Evolutionary conservation across 768 basidiomycete species (phyloP), one percentile per base, ranked within the genome.

Genomic region (Rhizopogon salebrosus): DNA sequence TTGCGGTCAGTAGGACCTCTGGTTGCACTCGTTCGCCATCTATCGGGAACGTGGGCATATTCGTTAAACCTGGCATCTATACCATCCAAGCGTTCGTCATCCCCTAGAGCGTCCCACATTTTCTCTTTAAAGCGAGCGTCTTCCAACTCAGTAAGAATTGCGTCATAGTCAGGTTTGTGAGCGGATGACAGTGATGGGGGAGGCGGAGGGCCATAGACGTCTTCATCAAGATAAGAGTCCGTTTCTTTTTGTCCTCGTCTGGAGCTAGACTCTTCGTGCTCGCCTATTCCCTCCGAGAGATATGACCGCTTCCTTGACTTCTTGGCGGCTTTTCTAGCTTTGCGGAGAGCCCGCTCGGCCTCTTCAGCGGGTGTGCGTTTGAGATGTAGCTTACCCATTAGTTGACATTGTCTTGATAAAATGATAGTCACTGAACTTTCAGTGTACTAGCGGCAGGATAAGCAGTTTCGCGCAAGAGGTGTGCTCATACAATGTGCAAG

Each of bases 61-160:
- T 80, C 77, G 57, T 86, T 89, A 58, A 91, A 71, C 35, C 71
- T 75, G 4, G 84, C 74, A 64, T 87, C 79, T 37, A 90, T 61
- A 3, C 73, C 73, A 54, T 87, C 84, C 29, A 89, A 63, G 38
- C 82, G 73, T 53, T 85, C 84, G 55, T 92, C 89, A 27, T 90
- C 87, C 41, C 76, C 85, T 61, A 87, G 72, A 9, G 86, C 87
- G 41, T 77, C 81, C 59, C 80, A 80, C 73, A 92, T 75, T 70
- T 84, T 92, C 59, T 87, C 84, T 39, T 79, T 73, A 64, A 91
- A 94, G 26, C 70, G 70, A 52, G 73, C 66, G 46, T 90, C 86
- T 55, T 91, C 89, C 27, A 80, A 56, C 53, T 83, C 78, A 0
- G 77, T 77, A 23, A 66, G 69, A 8, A 82, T 70, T 34, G 72